Evolutionary conservation across 2,329 filamentous ascomycete species (phyloP), one percentile per base, ranked within the genome.

Genomic region (Arthrobotrys conoides): DNA sequence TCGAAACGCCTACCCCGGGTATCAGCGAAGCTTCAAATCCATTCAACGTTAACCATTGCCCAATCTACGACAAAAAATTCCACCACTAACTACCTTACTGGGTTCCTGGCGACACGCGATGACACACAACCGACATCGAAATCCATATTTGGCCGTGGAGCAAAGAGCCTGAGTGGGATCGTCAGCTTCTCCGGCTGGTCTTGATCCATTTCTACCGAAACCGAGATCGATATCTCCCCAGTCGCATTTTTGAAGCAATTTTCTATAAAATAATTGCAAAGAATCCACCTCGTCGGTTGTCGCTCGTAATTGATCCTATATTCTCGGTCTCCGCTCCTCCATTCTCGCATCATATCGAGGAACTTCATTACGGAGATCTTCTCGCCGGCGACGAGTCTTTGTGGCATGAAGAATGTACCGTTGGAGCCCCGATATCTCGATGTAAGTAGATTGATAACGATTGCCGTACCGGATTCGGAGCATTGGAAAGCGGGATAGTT

Each of bases 121-220:
- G 41, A 44, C 16, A 71, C 27, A 27, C 67, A 70, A 18, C 66
- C 61, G 44, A 41, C 57, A 38, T 71, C 72, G 41, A 76, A 76
- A 46, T 76, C 72, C 49, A 76, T 48, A 16, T 70, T 63, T 16
- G 61, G 57, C 5, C 72, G 66, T n/a, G 67, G 66, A 3, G 67
- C 48, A 22, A 70, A 76, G 9, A 76, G 24, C n/a, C 48, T 53
- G 10, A 65, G 38, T 12, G 66, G 72, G 41, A 76, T 59, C 5
- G 49, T 70, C 16, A 71, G 33, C 20, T 51, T 65, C 27, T 71
- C 67, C 12, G 73, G 73, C 24, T 51, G 55, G 61, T 77, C 73
- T 20, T 67, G 61, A 9, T 71, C 73, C 59, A 77, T 71, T n/a
- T 77, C 73, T 8, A 59, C 63, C 4, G 61, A 63, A n/a, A 77